Conservation (phyloP, 228 moss, liverwort and hornwort genomes). For the Sphagnum magellanicum region DNA sequence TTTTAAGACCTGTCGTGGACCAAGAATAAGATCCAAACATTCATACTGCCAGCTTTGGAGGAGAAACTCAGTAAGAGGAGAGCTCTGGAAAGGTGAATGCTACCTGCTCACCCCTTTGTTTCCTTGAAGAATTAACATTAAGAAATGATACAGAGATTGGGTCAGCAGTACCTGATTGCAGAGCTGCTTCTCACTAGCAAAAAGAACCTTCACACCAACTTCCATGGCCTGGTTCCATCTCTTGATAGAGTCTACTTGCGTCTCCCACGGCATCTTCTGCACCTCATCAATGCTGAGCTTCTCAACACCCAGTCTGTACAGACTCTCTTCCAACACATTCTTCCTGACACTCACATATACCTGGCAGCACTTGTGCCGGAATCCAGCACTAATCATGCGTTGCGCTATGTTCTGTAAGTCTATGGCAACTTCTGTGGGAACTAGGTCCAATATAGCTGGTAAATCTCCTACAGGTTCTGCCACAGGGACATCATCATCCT, state of each 20-base stretch:
- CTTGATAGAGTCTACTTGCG: slow-evolving; percentile 70
- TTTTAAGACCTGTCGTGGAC: too few relatives aligned
- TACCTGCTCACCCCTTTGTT: too few relatives aligned
- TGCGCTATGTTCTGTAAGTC: slow-evolving; percentile 72
- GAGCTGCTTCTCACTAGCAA: slow-evolving; percentile 76
- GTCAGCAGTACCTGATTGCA: slow-evolving; percentile 42
- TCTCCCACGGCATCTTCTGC: slow-evolving; percentile 84
- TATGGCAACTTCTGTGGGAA: slow-evolving; percentile 64
- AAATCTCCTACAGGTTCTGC: slow-evolving; percentile 66
- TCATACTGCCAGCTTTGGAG: too few relatives aligned
- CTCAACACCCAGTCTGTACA: slow-evolving; percentile 77
- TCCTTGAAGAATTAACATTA: too few relatives aligned
- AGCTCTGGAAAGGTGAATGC: too few relatives aligned
- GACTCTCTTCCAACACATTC: slow-evolving; percentile 73
- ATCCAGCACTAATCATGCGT: slow-evolving; percentile 79
- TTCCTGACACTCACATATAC: slow-evolving; percentile 77
- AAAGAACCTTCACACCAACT: slow-evolving; percentile 69
- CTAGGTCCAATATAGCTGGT: slow-evolving; percentile 69
- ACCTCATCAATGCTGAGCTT: slow-evolving; percentile 82
- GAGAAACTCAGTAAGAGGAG: too few relatives aligned
- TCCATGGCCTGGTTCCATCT: slow-evolving; percentile 98
- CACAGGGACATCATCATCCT: slow-evolving; percentile 58
- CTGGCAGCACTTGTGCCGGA: slow-evolving; percentile 71
- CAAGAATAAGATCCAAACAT: too few relatives aligned
- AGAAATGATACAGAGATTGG: too few relatives aligned